Conservation (phyloP, 2,329 filamentous ascomycete species). For the Exserohilum turcica region DNA sequence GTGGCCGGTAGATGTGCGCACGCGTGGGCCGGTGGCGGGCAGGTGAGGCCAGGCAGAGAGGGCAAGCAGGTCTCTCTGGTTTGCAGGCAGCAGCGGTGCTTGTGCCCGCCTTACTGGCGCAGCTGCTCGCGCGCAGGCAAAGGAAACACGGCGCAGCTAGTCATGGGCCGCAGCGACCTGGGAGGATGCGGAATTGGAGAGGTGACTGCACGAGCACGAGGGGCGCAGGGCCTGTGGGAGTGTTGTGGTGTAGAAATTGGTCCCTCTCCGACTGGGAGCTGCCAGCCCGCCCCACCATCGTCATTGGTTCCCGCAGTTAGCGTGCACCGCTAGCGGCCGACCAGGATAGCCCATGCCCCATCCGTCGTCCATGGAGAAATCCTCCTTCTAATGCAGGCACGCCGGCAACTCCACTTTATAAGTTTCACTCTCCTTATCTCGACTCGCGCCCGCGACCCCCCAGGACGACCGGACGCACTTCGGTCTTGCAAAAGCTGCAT, state of each 20-base stretch:
- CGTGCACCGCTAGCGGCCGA: conserved; percentile 4
- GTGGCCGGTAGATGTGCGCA: conserved; percentile 21
- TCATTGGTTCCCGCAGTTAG: conserved; percentile 15
- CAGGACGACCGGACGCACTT: conserved; percentile 6
- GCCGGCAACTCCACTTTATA: conserved; percentile 13
- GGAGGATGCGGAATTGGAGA: not conserved
- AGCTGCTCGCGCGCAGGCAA: conserved; percentile 27
- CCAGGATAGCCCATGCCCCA: conserved; percentile 7
- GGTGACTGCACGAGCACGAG: not conserved
- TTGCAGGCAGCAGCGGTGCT: conserved; percentile 32
- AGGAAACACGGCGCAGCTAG: conserved; percentile 18
- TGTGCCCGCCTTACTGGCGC: conserved; percentile 31
- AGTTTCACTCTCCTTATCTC: not conserved
- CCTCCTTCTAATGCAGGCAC: conserved; percentile 20
- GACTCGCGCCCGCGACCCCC: not conserved
- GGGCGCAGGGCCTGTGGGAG: not conserved
- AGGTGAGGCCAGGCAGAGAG: conserved; percentile 26
- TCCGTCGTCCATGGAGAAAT: conserved; percentile 6
- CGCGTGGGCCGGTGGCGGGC: conserved; percentile 20
- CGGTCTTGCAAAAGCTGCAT: conserved; percentile 3
- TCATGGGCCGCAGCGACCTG: conserved; percentile 31
- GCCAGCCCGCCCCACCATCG: conserved; percentile 10
- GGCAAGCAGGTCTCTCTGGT: conserved; percentile 26
- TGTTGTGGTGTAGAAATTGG: not conserved
- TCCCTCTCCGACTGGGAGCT: not conserved